Conservation (phyloP, 768 basidiomycete species). For the Boletus rex-veris region DNA sequence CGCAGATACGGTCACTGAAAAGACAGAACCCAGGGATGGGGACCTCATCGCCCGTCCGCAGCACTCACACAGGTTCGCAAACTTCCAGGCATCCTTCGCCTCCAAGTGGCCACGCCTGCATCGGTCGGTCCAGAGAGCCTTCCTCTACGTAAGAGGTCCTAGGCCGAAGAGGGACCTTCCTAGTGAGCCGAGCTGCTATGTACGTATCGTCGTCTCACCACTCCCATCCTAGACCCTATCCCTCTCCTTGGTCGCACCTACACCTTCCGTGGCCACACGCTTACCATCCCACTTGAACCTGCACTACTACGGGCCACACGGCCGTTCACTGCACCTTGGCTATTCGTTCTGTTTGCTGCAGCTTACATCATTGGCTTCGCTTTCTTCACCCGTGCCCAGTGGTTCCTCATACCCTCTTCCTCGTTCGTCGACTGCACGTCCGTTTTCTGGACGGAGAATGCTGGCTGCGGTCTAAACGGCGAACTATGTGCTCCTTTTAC, state of each 20-base stretch:
- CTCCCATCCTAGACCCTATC: constrained; percentile 40
- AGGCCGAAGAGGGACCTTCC: constrained; percentile 51
- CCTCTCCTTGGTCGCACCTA: constrained; percentile 55
- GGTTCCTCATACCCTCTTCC: constrained; percentile 61
- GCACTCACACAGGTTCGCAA: background rate
- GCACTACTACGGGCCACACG: constrained; percentile 48
- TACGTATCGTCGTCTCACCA: background rate
- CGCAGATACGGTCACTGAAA: background rate
- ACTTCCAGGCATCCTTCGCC: constrained; percentile 6
- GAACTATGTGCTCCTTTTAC: constrained; percentile 59
- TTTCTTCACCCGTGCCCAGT: constrained; percentile 71
- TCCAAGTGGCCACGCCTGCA: constrained; percentile 22
- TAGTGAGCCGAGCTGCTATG: constrained; percentile 28
- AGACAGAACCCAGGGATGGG: constrained; percentile 4
- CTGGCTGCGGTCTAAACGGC: constrained; percentile 74
- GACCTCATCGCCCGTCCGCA: background rate
- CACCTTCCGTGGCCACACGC: constrained; percentile 32
- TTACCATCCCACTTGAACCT: constrained; percentile 53
- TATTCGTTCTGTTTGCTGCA: constrained; percentile 51
- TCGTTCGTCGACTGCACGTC: constrained; percentile 67
- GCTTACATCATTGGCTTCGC: constrained; percentile 70
- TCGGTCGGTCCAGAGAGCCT: background rate
- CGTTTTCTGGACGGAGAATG: constrained; percentile 65
- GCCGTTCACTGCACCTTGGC: constrained; percentile 47
- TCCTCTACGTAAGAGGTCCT: constrained; percentile 54